phyloP scores from a whole-genome alignment of 1,139 yeast genomes.

The Yamadazyma siamensis region DNA sequence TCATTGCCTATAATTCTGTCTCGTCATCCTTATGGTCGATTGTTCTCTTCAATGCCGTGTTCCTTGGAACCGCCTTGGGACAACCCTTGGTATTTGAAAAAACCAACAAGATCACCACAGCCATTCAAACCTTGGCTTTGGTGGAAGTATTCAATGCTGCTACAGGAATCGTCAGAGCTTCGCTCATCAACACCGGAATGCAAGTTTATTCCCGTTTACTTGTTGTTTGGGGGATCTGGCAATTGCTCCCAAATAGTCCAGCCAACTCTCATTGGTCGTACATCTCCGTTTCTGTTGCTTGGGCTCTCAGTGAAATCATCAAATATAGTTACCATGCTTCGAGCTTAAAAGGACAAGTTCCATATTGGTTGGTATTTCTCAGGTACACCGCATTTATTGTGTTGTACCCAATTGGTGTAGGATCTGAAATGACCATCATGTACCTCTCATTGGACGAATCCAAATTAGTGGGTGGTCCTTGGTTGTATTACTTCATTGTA shows the following conservation, averaged over 20 bases:
- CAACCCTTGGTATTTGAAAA: constrained; percentile 60
- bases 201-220: constrained; percentile 85
- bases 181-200: constrained; percentile 74
- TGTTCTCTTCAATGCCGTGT: constrained; percentile 40
- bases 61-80: constrained; percentile 38
- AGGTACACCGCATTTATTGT: constrained; percentile 82
- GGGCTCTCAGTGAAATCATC: constrained; percentile 89
- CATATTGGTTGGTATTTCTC: constrained; percentile 61
- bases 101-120: constrained; percentile 57
- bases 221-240: constrained; percentile 81
- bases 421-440: constrained; percentile 73
- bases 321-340: constrained; percentile 84
- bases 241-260: constrained; percentile 64
- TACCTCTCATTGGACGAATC: constrained; percentile 69
- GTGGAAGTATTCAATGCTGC: constrained; percentile 79
- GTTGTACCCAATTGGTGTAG: constrained; percentile 88
- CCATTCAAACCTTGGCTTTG: constrained; percentile 79
- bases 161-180: constrained; percentile 79
- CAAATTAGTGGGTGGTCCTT: constrained; percentile 43
- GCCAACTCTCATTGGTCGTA: constrained; percentile 62
- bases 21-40: constrained; percentile 46
- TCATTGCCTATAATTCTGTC: constrained; percentile 43
- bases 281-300: constrained; percentile 68
- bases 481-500: constrained; percentile 55
- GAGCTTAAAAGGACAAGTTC: constrained; percentile 58